Evolutionary conservation across 768 basidiomycete genomes (phyloP).

Genomic region (Dentipellis sp.): DNA sequence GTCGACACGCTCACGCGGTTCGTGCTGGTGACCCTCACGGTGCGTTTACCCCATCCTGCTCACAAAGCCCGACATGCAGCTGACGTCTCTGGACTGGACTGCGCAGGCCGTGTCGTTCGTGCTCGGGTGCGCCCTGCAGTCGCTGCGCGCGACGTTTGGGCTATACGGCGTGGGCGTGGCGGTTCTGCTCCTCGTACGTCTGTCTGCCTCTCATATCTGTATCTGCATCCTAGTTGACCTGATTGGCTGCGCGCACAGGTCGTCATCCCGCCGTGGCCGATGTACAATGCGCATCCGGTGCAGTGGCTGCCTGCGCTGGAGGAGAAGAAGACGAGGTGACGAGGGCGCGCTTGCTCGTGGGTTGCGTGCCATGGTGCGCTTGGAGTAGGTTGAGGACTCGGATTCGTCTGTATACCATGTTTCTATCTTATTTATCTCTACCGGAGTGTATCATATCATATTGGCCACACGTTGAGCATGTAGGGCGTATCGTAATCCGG

Average conservation of each 20-base stretch:
- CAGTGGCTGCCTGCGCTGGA: slow-evolving; percentile 40
- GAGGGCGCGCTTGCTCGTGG: not conserved
- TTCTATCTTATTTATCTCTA: not conserved
- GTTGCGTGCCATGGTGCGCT: not conserved
- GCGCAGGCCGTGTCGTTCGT: slow-evolving; percentile 45
- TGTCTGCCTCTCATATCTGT: slow-evolving; percentile 8
- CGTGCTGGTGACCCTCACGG: slow-evolving; percentile 37
- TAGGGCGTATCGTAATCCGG: not conserved
- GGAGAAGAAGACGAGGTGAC: slow-evolving; percentile 21
- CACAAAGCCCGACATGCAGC: not conserved
- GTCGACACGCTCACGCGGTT: slow-evolving; percentile 39
- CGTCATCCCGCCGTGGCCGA: slow-evolving; percentile 62
- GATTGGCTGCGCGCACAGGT: slow-evolving; percentile 26
- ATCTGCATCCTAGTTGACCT: not conserved
- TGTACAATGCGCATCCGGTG: slow-evolving; percentile 54
- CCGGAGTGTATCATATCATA: not conserved
- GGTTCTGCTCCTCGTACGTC: slow-evolving; percentile 10
- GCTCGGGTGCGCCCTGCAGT: slow-evolving; percentile 47
- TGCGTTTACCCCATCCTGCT: slow-evolving; percentile 21
- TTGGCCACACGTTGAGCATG: not conserved
- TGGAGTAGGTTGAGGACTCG: not conserved
- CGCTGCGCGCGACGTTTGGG: slow-evolving; percentile 42
- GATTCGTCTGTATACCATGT: not conserved
- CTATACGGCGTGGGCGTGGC: slow-evolving; percentile 28
- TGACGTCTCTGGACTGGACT: not conserved